Evolutionary conservation across 495 filamentous ascomycete species (phyloP).

Genomic region (Penicillium crystallinum): DNA sequence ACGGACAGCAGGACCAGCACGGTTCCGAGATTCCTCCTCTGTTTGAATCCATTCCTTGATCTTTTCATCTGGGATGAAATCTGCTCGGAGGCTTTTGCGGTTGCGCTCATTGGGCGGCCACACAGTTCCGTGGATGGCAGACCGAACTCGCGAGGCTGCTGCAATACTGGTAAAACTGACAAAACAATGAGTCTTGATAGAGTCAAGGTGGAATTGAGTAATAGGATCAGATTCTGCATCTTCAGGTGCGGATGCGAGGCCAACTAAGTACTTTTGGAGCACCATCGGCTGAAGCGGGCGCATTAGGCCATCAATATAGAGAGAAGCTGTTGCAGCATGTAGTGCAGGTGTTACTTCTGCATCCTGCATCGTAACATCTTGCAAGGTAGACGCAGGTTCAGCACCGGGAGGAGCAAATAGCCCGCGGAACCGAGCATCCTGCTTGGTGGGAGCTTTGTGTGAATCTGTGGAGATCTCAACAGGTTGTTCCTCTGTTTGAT

Average conservation of each 20-base stretch:
- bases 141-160: conserved; percentile 73
- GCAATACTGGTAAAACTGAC: conserved; percentile 60
- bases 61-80: conserved; percentile 79
- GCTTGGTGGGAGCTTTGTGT: conserved; percentile 12
- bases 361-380: conserved; percentile 37
- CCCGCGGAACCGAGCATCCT: conserved; percentile 50
- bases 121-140: conserved; percentile 65
- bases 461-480: not conserved
- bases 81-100: conserved; percentile 79
- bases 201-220: conserved; percentile 69
- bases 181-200: conserved; percentile 84
- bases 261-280: conserved; percentile 62
- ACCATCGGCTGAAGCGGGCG: conserved; percentile 65
- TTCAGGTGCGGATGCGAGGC: conserved; percentile 58
- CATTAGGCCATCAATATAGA: conserved; percentile 92
- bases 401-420: conserved; percentile 40
- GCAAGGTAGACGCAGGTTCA: conserved; percentile 18
- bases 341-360: conserved; percentile 57
- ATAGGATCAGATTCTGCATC: conserved; percentile 49
- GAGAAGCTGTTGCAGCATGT: conserved; percentile 75
- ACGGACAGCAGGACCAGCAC: conserved; percentile 45
- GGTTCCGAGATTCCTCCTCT: conserved; percentile 52
- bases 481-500: conserved; percentile 7
- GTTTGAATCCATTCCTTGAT: conserved; percentile 68
- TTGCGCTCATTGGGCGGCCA: conserved; percentile 93